Evolutionary conservation across 495 filamentous ascomycete species (phyloP), one percentile per base, ranked within the genome.

Genomic region (Talaromyces liani): DNA sequence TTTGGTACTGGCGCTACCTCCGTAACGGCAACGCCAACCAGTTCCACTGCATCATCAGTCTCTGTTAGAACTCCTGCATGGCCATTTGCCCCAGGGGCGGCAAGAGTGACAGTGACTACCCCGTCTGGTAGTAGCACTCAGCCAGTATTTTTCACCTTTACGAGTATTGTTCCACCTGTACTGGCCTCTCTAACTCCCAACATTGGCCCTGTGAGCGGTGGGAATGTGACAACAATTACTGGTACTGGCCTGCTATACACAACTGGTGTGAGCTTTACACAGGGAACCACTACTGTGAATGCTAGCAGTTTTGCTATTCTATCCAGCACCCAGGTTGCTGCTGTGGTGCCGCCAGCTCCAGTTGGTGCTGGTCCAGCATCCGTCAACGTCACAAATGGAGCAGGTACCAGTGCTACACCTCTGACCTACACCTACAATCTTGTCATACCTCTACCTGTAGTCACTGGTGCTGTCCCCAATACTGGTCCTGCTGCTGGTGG

Each of bases 181-280:
- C 25, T 58, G 16, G 5, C 29, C 25, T 58, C 55, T 29, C 55
- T 58, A 22, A 58, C 4, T 34, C 55, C 55, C 29, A 34, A 14
- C 20, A 12, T 34, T 58, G 55, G 55, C 25, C 55, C 55, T 8
- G 14, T 29, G 6, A 10, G 24, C 54, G 54, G 54, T 29, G 54
- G 54, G 24, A 57, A n/a, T 22, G 25, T 31, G 54, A 57, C 29
- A 57, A 57, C 25, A 29, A 57, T 57, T 29, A 57, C 54, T 57
- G 54, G 54, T 4, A 16, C 25, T 57, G 9, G 25, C 29, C 54
- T 57, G 54, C 25, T 29, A n/a, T 33, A 57, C 16, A 57, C 54
- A 14, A 57, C 54, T 6, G 25, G 0, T 16, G 54, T 57, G 9
- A 20, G 18, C 24, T 29, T 57, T 12, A 57, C 54, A 10, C 54